Conservation (phyloP, 129 eudicot genomes). For the Chrysanthemum seticuspe region DNA sequence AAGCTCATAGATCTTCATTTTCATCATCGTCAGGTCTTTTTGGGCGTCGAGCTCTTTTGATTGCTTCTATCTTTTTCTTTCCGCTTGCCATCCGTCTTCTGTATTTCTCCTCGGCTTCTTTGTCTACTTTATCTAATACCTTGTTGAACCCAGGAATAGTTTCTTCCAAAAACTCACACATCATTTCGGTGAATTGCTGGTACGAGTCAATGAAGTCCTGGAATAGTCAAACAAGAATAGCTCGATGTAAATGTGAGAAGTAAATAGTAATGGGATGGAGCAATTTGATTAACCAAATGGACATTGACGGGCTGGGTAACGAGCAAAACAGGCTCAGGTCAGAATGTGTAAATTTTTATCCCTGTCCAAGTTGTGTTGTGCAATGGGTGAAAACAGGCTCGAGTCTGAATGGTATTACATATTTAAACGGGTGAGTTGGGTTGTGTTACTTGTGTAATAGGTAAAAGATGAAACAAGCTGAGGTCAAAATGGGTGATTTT, state of each 20-base stretch:
- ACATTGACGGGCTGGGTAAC: background rate
- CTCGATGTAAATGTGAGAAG: background rate
- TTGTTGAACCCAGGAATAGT: constrained; percentile 34
- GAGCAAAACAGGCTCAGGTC: background rate
- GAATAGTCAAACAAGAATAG: constrained; percentile 14
- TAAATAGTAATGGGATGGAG: background rate
- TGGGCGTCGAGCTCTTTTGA: constrained; percentile 25
- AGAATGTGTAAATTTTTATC: too few relatives aligned
- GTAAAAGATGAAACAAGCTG: too few relatives aligned
- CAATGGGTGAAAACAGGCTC: too few relatives aligned
- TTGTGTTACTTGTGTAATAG: too few relatives aligned
- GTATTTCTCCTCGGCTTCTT: constrained; percentile 31
- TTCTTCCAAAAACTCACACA: constrained; percentile 26
- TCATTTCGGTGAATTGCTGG: constrained; percentile 29
- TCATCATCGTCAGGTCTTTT: constrained; percentile 21
- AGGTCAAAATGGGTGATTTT: too few relatives aligned
- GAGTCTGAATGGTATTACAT: background rate
- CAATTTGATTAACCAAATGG: background rate
- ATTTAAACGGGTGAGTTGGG: too few relatives aligned
- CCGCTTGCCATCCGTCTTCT: constrained; percentile 30
- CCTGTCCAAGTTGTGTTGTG: too few relatives aligned
- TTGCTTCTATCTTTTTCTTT: constrained; percentile 30
- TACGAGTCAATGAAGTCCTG: constrained; percentile 35
- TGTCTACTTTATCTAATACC: constrained; percentile 27
- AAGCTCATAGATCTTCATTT: constrained; percentile 18